Evolutionary conservation across 1,139 yeast species (phyloP), one percentile per base, ranked within the genome.

Genomic region (Saccharomyces hybrid): DNA sequence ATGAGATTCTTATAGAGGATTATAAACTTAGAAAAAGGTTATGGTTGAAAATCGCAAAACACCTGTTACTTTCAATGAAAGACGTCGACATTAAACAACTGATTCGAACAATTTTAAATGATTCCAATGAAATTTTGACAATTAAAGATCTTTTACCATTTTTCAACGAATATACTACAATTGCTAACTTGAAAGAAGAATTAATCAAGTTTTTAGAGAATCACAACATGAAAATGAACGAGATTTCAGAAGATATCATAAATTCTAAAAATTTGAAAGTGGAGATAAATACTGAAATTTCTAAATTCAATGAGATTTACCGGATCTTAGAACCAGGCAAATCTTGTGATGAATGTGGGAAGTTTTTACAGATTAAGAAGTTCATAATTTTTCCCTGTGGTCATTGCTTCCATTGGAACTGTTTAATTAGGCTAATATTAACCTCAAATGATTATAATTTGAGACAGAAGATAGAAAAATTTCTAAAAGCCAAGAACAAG

Each of bases 391-490:
- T 90, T 66, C 97, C 97, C 0, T 93, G 99, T 66, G 86, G 82
- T 58, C 99, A 93, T 70, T 83, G 88, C 6, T 87, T 88, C 73
- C 99, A 95, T 68, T 84, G 85, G 55, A 97, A 90, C 64, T 95
- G 99, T 71, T 71, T 90, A 28, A 79, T 87, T 4, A 79, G 82
- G 55, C 73, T 73, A 42, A 79, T 86, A 47, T 68, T 85, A 53
- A 75, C 78, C 54, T 83, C 86, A 9, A 82, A 84, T 41, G 89
- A 89, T 64, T 86, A 84, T 65, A 78, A 82, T 51, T 77, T 85
- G 57, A 84, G 84, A 64, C 83, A 82, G 65, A 75, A 81, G 46
- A 78, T 86, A 53, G 79, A 80, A 50, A 78, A 76, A 52, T 73
- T 84, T 52, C 84, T 83, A 59, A 75, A 73, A 58, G 61, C 68